Base-by-base conservation (phyloP, 441 rosid species). In the Jatropha podagrica region DNA sequence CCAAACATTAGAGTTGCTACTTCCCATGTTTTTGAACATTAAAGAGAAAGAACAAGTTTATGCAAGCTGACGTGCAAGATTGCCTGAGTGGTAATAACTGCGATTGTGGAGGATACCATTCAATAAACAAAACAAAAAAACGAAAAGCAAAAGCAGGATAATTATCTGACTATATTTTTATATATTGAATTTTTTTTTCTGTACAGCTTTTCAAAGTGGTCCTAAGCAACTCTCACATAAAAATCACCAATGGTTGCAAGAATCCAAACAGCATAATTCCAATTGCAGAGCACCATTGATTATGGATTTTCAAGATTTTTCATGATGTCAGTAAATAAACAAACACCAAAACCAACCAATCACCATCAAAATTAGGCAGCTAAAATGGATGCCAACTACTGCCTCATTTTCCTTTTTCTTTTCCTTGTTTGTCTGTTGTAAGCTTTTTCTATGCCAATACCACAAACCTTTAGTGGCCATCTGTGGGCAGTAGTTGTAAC, bases 311-410 rank as follows among this genome's bases (percentile, higher is more conserved):
- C 13, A 72, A 75, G 68, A 77, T 65, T 78, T 32, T 61, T 65
- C 38, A 69, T 75, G 75, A 75, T 80, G 76, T 44, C 74, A 37
- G 44, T 56, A 69, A 38, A 69, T 52, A 68, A 80, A 76, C 55
- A 82, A 76, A 69, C 67, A 69, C 23, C 65, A 61, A 65, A 82
- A 58, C 71, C 82, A 82, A 67, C 82, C 74, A 78, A 73, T 69
- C 76, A 77, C 74, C 76, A 59, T 67, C 68, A 55, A 72, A 40
- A 40, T 44, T 56, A 27, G 59, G 74, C 69, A 61, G 72, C 74
- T 75, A 78, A 78, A 79, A 55, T 62, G 75, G 80, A 66, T 37
- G 46, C 80, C 86, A 76, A 74, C 80, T 13, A 77, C 69, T 37
- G 60, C 38, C 15, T 40, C 41, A 0, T 49, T 51, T 13, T 32